Conservation (phyloP, 108 stramenopile genomes). For the Pseudonitzschia multistriata region DNA sequence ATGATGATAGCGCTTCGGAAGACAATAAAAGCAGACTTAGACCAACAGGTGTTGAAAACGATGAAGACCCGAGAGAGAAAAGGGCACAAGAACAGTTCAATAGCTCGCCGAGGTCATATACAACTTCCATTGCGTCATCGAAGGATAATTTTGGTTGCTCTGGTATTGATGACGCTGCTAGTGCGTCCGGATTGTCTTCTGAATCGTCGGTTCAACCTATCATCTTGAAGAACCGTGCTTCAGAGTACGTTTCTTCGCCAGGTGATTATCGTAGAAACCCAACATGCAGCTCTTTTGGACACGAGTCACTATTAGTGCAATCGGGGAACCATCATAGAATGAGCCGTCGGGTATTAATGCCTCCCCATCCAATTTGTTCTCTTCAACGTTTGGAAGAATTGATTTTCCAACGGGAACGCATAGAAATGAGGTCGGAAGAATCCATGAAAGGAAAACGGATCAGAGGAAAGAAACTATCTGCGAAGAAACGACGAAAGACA, state of each 20-base stretch:
- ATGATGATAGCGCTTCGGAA: not conserved
- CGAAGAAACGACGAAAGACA: not conserved
- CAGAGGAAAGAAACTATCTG: not conserved
- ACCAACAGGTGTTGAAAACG: not conserved
- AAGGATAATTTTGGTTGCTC: not conserved
- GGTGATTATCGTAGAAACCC: not conserved
- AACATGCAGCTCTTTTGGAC: not conserved
- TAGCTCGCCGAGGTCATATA: not conserved
- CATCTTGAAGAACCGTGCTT: not conserved
- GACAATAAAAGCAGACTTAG: not conserved
- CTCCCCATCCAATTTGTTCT: constrained; percentile 36
- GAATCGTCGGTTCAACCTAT: constrained; percentile 11
- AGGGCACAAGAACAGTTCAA: not conserved
- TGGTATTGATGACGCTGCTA: not conserved
- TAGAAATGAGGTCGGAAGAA: not conserved
- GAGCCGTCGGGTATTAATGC: constrained; percentile 20
- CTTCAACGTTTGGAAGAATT: constrained; percentile 28
- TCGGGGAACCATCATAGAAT: constrained; percentile 4
- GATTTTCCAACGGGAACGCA: constrained; percentile 6
- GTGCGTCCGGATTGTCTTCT: not conserved
- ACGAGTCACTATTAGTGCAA: not conserved
- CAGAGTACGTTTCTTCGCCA: not conserved
- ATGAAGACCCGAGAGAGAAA: not conserved
- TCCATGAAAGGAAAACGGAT: not conserved
- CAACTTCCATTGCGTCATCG: not conserved